Evolutionary conservation across 345 rosid species (phyloP).

Genomic region (Bretschneidera sinensis): DNA sequence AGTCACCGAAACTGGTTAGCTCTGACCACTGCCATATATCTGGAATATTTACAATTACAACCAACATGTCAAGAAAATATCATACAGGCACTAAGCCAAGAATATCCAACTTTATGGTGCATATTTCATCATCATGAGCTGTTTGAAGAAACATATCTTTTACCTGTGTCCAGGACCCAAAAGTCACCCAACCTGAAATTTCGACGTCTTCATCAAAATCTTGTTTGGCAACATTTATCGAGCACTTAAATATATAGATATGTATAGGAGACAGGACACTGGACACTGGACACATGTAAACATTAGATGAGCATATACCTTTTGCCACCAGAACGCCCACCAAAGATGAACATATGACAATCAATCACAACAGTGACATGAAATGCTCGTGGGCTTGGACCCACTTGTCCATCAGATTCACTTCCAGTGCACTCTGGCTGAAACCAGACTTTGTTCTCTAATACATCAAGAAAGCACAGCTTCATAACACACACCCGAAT

Average conservation of each 20-base stretch:
- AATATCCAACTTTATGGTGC: not conserved
- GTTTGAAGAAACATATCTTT: not conserved
- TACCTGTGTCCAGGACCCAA: constrained; percentile 98
- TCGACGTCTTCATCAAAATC: constrained; percentile 9
- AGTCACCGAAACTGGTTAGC: constrained; percentile 86
- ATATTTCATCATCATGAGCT: not conserved
- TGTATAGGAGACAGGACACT: not conserved
- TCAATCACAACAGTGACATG: constrained; percentile 91
- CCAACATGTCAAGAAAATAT: constrained; percentile 1
- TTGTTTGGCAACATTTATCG: not conserved
- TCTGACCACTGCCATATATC: constrained; percentile 99
- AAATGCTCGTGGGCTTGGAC: constrained; percentile 88
- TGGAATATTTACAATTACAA: constrained; percentile 27
- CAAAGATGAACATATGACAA: constrained; percentile 93
- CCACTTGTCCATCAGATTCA: constrained; percentile 75
- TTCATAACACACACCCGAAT: not conserved
- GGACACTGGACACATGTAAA: not conserved
- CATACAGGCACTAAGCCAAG: not conserved
- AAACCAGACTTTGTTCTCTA: constrained; percentile 88
- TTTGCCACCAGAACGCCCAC: constrained; percentile 76
- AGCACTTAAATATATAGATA: not conserved
- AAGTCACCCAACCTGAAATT: constrained; percentile 86
- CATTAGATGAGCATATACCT: constrained; percentile 37
- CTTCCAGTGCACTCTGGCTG: constrained; percentile 88
- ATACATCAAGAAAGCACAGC: constrained; percentile 15